Base-by-base conservation (phyloP, 2,329 filamentous ascomycete species). In the Colletotrichum coccodes region DNA sequence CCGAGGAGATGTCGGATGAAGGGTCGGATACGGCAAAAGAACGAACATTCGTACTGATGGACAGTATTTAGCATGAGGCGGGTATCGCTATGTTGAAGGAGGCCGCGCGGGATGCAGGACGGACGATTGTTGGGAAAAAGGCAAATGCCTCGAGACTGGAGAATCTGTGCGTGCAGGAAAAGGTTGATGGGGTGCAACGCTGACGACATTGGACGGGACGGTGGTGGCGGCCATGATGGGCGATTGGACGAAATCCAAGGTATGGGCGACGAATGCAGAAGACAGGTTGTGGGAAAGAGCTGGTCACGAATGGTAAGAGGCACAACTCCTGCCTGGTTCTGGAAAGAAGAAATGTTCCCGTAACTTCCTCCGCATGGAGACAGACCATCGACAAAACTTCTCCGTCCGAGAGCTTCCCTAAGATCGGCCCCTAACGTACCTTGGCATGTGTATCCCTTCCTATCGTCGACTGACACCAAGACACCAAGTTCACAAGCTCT, bases 191-290 rank as follows among this genome's bases (percentile, higher is more conserved):
- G 53, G 53, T 64, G 57, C 47, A 49, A 36, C 54, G 60, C 60
- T 60, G 61, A 54, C 60, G 60, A 68, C 61, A 65, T 68, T 23
- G 49, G 66, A 68, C 49, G 61, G 63, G 54, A 50, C 61, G 54
- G 61, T 54, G 54, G 61, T 50, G 65, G 50, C 49, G 28, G 40
- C 53, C 46, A 3, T 32, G 60, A 30, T 65, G 34, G 54, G 56
- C 28, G 21, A 36, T 23, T 36, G 46, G 36, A 12, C 36, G 28
- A 38, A 52, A 21, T 38, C 30, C 38, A 30, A 60, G 26, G 18
- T 34, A 11, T 21, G 46, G 40, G 28, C 40, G 42, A 63, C 28
- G 44, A 30, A 50, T 63, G 59, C 42, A 42, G 28, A 49, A n/a
- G 34, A 32, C 44, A 23, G 26, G 28, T 18, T 28, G 14, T 9